Evolutionary conservation across 208 protist genomes (phyloP).

Genomic region (Leishmania martiniquensis): DNA sequence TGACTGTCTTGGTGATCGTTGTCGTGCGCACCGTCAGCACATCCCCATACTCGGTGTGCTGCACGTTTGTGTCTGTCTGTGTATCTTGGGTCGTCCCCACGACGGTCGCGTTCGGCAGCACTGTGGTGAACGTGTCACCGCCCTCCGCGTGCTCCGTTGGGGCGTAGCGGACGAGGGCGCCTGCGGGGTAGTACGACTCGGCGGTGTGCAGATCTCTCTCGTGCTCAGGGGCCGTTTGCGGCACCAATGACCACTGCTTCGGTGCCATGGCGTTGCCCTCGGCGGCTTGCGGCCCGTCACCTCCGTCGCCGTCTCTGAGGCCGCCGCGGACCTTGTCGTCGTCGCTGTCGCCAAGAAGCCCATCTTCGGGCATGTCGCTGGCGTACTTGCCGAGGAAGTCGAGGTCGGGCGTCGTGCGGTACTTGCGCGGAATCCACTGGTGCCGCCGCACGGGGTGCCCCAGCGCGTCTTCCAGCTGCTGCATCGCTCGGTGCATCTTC

Average conservation of each 20-base stretch:
- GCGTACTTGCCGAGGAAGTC: constrained; percentile 62
- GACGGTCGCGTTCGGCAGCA: constrained; percentile 55
- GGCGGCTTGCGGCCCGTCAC: not conserved
- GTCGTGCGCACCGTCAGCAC: constrained; percentile 73
- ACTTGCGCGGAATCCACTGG: constrained; percentile 55
- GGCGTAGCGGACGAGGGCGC: constrained; percentile 35
- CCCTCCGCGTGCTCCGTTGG: constrained; percentile 28
- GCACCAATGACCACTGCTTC: constrained; percentile 23
- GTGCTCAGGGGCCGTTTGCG: constrained; percentile 6
- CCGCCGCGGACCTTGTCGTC: not conserved
- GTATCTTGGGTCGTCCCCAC: constrained; percentile 68
- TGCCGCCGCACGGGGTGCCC: constrained; percentile 72
- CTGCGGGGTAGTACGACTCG: not conserved
- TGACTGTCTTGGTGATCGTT: constrained; percentile 75
- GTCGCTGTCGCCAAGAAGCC: constrained; percentile 8
- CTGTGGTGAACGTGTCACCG: constrained; percentile 43
- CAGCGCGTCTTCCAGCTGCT: constrained; percentile 55
- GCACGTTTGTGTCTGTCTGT: constrained; percentile 68
- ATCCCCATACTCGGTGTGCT: constrained; percentile 63
- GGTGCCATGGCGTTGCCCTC: not conserved
- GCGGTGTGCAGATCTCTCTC: not conserved
- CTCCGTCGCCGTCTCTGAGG: not conserved
- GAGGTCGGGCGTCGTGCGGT: constrained; percentile 40
- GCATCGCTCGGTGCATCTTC: constrained; percentile 82
- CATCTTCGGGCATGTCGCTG: constrained; percentile 20